Base-by-base conservation (phyloP, 495 filamentous ascomycete genomes). In the Penicillium bialowiezense region DNA sequence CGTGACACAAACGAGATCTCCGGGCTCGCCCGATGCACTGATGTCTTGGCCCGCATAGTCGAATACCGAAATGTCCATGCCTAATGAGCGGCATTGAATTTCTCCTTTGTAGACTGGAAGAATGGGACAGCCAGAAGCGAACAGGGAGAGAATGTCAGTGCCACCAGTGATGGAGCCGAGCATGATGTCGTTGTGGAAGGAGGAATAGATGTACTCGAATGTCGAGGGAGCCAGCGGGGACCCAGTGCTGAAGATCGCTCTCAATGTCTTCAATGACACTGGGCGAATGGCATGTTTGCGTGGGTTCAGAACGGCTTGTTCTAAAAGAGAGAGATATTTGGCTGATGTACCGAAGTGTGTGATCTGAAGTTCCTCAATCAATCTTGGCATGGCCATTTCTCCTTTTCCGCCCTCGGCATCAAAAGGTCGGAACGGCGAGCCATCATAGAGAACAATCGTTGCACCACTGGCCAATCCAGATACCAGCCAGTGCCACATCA, bases 401-500 rank as follows among this genome's bases (percentile, higher is more conserved):
- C 81, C 81, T 28, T 70, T 73, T 2, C 76, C 78, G 5, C 69
- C 69, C 56, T 78, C 70, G 3, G 48, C 23, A 42, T 78, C 78
- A 1, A 82, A 66, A 7, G 80, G 80, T 54, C 83, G 74, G 76
- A 96, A 96, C 14, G 91, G 91, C 0, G 88, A 93, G 24, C 91
- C 91, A 52, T 93, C 87, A 65, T 97, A 97, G 3, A 95, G 76
- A 17, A 96, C 79, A 33, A 96, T 75, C 1, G 89, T 91, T 6
- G 86, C 78, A 46, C 90, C 91, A 44, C 79, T 83, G 9, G 89
- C 86, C 7, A 96, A 79, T 0, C 81, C 89, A 5, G 88, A 91
- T 15, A 95, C 82, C 35, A 90, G 82, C 91, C 91, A 96, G 64
- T 96, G 91, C 87, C 90, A 93, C 91, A 96, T 96, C 90, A 95